phyloP scores from a whole-genome alignment of 2,329 filamentous ascomycete species.

The Epichloe bromicola region DNA sequence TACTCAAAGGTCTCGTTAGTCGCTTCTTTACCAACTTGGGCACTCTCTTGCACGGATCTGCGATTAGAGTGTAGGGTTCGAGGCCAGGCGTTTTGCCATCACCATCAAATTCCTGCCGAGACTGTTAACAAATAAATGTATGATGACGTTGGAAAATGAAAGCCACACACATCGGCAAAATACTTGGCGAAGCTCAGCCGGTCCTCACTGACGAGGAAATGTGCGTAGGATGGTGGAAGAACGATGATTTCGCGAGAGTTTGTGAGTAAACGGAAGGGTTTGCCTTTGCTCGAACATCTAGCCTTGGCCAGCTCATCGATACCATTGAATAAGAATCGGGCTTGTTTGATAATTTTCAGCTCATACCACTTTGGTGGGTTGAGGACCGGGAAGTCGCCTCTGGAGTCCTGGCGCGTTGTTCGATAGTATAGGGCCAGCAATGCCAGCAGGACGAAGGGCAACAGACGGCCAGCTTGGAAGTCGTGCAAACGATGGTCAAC shows the following conservation, averaged over 20 bases:
- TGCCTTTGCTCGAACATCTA: not conserved
- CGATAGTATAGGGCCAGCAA: slow-evolving; percentile 15
- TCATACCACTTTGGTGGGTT: slow-evolving; percentile 7
- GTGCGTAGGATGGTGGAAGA: slow-evolving; percentile 6
- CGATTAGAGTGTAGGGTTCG: slow-evolving; percentile 6
- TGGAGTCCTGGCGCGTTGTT: not conserved
- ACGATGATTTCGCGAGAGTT: slow-evolving; percentile 7
- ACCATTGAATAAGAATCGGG: slow-evolving; percentile 4
- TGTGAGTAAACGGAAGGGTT: slow-evolving; percentile 6
- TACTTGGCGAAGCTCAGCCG: slow-evolving; percentile 7
- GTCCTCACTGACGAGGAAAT: slow-evolving; percentile 3
- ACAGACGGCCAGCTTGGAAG: slow-evolving; percentile 12
- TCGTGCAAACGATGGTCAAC: not conserved
- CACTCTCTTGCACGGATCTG: slow-evolving; percentile 6
- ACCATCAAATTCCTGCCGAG: slow-evolving; percentile 6
- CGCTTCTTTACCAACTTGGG: slow-evolving; percentile 6
- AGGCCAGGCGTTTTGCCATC: slow-evolving; percentile 7
- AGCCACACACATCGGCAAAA: slow-evolving; percentile 5
- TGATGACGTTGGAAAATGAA: not conserved
- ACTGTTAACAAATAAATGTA: not conserved
- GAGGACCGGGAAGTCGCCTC: not conserved
- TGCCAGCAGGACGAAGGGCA: slow-evolving; percentile 40
- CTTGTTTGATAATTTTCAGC: slow-evolving; percentile 4
- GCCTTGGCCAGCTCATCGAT: slow-evolving; percentile 5
- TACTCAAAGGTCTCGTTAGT: slow-evolving; percentile 6